Conservation (phyloP, 345 rosid species). For the Moricandia arvensis region DNA sequence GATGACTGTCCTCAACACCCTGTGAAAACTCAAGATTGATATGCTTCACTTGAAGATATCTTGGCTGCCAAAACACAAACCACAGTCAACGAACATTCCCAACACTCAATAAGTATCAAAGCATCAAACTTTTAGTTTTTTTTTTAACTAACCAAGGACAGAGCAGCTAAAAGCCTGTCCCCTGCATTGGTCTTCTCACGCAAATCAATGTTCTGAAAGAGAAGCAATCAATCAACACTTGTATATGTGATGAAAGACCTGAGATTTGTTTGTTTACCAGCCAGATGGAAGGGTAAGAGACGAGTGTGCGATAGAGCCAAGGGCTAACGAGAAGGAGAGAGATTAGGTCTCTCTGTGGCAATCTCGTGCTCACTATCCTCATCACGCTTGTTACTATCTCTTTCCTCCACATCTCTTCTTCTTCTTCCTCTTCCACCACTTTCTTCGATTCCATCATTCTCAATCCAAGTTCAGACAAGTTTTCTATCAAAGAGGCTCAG, state of each 20-base stretch:
- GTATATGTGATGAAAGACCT: background rate
- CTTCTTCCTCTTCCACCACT: conserved; percentile 32
- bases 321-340: conserved; percentile 76
- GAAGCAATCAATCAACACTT: conserved; percentile 20
- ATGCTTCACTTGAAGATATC: conserved; percentile 46
- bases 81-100: conserved; percentile 1
- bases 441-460: conserved; percentile 32
- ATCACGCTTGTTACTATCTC: conserved; percentile 71
- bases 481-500: background rate
- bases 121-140: background rate
- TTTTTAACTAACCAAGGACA: conserved; percentile 57
- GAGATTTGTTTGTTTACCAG: conserved; percentile 42
- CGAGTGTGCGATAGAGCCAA: conserved; percentile 61
- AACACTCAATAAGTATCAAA: background rate
- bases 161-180: conserved; percentile 63
- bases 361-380: conserved; percentile 65
- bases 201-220: conserved; percentile 62
- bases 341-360: conserved; percentile 61
- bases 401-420: conserved; percentile 55
- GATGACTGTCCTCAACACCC: conserved; percentile 55
- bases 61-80: conserved; percentile 17
- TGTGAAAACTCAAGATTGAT: conserved; percentile 84
- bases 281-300: conserved; percentile 64
- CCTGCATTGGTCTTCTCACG: conserved; percentile 80
- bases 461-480: background rate